Evolutionary conservation across 2,329 filamentous ascomycete genomes (phyloP).

Genomic region (Penicillium corylophilum): DNA sequence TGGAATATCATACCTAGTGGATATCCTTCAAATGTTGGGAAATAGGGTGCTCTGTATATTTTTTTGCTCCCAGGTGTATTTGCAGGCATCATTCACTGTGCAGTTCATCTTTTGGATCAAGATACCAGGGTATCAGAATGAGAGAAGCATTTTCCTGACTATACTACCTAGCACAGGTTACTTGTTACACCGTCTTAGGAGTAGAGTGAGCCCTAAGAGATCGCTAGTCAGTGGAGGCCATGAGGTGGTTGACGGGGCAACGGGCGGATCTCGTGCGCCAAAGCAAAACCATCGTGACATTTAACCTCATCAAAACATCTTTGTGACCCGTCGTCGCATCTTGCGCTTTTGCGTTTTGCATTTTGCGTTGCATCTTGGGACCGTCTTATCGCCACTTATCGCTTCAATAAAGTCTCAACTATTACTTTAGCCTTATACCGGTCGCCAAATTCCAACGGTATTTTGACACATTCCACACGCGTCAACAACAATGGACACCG

Average conservation of each 20-base stretch:
- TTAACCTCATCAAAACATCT: neutral
- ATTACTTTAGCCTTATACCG: neutral
- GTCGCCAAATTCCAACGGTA: conserved; percentile 8
- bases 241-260: conserved; percentile 1
- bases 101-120: too few relatives aligned
- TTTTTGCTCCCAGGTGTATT: too few relatives aligned
- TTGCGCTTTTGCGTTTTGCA: neutral
- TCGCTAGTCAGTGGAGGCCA: neutral
- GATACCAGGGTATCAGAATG: too few relatives aligned
- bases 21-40: too few relatives aligned
- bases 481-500: conserved; percentile 23
- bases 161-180: too few relatives aligned
- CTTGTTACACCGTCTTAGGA: too few relatives aligned
- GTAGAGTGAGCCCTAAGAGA: neutral
- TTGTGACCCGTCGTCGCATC: neutral
- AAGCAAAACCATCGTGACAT: neutral
- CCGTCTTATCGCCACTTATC: neutral
- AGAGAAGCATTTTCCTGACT: too few relatives aligned
- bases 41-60: too few relatives aligned
- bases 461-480: conserved; percentile 27
- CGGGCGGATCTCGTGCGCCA: neutral
- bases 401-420: neutral
- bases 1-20: too few relatives aligned
- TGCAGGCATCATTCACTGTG: too few relatives aligned
- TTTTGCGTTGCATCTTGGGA: neutral